phyloP scores from a whole-genome alignment of 805 yeast genomes.

The Wickerhamomyces subpelliculosus region DNA sequence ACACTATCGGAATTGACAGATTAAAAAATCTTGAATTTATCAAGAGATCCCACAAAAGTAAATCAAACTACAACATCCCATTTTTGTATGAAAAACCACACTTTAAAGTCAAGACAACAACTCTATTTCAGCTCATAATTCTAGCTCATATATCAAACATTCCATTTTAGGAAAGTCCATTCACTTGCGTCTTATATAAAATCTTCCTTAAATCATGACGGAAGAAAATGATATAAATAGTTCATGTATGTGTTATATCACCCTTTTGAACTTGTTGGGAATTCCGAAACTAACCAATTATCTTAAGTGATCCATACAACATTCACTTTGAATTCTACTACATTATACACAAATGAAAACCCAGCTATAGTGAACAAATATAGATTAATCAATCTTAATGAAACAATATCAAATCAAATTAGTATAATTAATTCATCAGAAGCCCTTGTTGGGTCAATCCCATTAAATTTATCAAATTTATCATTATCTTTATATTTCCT shows the following conservation, averaged over 20 bases:
- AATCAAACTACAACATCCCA: too few relatives aligned
- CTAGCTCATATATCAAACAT: too few relatives aligned
- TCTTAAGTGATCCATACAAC: conserved; percentile 36
- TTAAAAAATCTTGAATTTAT: too few relatives aligned
- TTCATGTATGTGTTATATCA: conserved; percentile 5
- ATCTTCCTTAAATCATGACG: not conserved
- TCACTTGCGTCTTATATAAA: too few relatives aligned
- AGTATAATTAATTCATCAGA: conserved; percentile 45
- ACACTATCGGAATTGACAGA: too few relatives aligned
- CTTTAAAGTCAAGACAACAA: too few relatives aligned
- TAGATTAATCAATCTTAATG: conserved; percentile 41
- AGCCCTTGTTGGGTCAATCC: conserved; percentile 22
- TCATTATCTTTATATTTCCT: conserved; percentile 13
- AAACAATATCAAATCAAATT: conserved; percentile 45
- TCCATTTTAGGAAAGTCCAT: too few relatives aligned
- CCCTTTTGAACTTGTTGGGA: too few relatives aligned
- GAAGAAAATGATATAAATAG: conserved; percentile 3
- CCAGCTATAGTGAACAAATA: conserved; percentile 32
- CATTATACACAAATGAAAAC: conserved; percentile 53
- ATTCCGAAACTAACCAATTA: not conserved
- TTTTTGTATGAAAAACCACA: too few relatives aligned
- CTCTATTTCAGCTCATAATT: too few relatives aligned
- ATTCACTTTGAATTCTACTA: conserved; percentile 48
- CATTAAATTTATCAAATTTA: conserved; percentile 7
- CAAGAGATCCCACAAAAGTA: too few relatives aligned